Evolutionary conservation across 2,329 filamentous ascomycete species (phyloP).

Genomic region (Gaeumannomyces tritici): DNA sequence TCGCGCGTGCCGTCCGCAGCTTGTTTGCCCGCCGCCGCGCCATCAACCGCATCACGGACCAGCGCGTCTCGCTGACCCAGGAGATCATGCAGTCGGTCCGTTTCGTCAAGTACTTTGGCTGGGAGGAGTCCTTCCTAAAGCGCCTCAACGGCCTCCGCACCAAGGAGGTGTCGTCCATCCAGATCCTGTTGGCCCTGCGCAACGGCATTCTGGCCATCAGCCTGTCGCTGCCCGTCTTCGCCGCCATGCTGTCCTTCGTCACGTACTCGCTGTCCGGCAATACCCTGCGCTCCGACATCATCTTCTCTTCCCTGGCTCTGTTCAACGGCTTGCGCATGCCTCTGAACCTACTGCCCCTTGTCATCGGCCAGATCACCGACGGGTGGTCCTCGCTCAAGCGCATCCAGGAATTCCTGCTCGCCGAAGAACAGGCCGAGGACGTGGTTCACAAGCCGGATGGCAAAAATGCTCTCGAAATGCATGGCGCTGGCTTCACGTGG

Average conservation of each 20-base stretch:
- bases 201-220: conserved; percentile 79
- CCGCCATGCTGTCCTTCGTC: conserved; percentile 92
- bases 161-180: conserved; percentile 74
- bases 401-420: conserved; percentile 78
- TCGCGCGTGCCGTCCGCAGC: conserved; percentile 67
- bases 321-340: conserved; percentile 91
- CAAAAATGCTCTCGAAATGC: conserved; percentile 62
- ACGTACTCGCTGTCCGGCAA: conserved; percentile 63
- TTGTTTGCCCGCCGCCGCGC: conserved; percentile 64
- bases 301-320: conserved; percentile 88
- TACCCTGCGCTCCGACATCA: conserved; percentile 58
- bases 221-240: conserved; percentile 83
- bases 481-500: conserved; percentile 77
- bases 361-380: conserved; percentile 84
- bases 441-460: conserved; percentile 44
- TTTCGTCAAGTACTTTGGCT: conserved; percentile 95
- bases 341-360: conserved; percentile 77
- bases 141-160: conserved; percentile 65
- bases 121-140: conserved; percentile 79
- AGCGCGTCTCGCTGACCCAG: conserved; percentile 82
- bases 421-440: conserved; percentile 75
- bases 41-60: conserved; percentile 93
- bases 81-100: conserved; percentile 85
- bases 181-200: conserved; percentile 70
- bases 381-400: conserved; percentile 77